These are phyloP conservation scores for Colletotrichum sp. DNA, from an alignment of 2,329 filamentous ascomycete species.

Conservation along the genomic window DNA sequence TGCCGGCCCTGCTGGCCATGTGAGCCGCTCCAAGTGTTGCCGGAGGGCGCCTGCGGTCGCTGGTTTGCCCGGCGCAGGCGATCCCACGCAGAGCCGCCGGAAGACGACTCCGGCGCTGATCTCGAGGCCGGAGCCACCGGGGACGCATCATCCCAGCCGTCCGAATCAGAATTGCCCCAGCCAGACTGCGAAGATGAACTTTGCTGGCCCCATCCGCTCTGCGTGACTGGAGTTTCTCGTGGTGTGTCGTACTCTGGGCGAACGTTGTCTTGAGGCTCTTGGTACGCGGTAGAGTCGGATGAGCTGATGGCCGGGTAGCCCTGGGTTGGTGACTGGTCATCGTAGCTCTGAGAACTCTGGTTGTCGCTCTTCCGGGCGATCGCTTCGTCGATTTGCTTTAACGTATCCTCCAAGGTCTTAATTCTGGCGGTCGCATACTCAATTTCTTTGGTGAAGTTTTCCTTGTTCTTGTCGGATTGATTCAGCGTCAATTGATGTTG, in stretches of 20 bases:
- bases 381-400: neutral
- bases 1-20: constrained; percentile 6
- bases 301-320: constrained; percentile 4
- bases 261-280: neutral
- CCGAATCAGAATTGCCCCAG: neutral
- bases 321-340: neutral
- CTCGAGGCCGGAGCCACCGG: constrained; percentile 38
- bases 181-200: neutral
- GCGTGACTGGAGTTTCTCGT: neutral
- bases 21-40: neutral
- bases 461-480: neutral
- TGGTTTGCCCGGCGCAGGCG: constrained; percentile 44
- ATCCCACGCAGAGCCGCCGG: constrained; percentile 47
- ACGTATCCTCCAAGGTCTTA: neutral
- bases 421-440: neutral
- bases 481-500: neutral
- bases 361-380: neutral
- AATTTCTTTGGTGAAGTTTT: no score
- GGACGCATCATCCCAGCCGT: constrained; percentile 42
- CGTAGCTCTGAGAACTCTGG: neutral
- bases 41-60: constrained; percentile 1
- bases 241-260: neutral
- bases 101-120: neutral
- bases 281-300: neutral
- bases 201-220: neutral